Conservation (phyloP, 2,329 filamentous ascomycete species). For the Coleophoma eucalyptorum region DNA sequence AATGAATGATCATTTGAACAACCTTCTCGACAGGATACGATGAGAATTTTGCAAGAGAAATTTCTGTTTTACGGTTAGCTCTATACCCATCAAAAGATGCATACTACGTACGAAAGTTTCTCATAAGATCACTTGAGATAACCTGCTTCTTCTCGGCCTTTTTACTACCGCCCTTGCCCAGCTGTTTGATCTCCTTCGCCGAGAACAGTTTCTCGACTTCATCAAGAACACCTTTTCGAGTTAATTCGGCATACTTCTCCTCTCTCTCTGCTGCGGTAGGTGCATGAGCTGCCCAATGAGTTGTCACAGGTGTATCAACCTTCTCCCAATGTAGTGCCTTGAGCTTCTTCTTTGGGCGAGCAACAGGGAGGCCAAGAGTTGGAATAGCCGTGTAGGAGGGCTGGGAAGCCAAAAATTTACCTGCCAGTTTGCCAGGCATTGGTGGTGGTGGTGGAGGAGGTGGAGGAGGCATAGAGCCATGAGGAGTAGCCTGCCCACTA, state of each 20-base stretch:
- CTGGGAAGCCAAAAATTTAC: slow-evolving; percentile 70
- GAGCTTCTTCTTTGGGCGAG: slow-evolving; percentile 96
- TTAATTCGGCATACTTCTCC: slow-evolving; percentile 92
- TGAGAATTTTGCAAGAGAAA: slow-evolving; percentile 92
- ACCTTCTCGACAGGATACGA: slow-evolving; percentile 78
- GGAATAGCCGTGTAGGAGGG: slow-evolving; percentile 46
- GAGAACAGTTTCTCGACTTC: slow-evolving; percentile 97
- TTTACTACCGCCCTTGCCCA: slow-evolving; percentile 62
- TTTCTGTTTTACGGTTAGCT: slow-evolving; percentile 47
- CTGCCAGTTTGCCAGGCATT: slow-evolving; percentile 65
- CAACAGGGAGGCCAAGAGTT: slow-evolving; percentile 70
- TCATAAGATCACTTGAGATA: slow-evolving; percentile 85
- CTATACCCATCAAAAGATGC: background rate
- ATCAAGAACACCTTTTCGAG: slow-evolving; percentile 90
- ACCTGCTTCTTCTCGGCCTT: slow-evolving; percentile 98
- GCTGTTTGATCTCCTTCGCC: slow-evolving; percentile 91
- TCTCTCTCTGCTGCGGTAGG: slow-evolving; percentile 87
- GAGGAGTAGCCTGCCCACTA: slow-evolving; percentile 41
- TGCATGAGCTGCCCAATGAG: slow-evolving; percentile 86
- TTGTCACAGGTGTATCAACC: slow-evolving; percentile 86
- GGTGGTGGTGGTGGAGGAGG: slow-evolving; percentile 55
- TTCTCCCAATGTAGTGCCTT: slow-evolving; percentile 99
- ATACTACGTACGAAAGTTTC: slow-evolving; percentile 66
- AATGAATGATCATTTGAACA: slow-evolving; percentile 91
- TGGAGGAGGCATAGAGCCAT: slow-evolving; percentile 40